These are phyloP conservation scores for Epithemia pelagica DNA, from an alignment of 108 stramenopile species.

Conservation along the genomic window DNA sequence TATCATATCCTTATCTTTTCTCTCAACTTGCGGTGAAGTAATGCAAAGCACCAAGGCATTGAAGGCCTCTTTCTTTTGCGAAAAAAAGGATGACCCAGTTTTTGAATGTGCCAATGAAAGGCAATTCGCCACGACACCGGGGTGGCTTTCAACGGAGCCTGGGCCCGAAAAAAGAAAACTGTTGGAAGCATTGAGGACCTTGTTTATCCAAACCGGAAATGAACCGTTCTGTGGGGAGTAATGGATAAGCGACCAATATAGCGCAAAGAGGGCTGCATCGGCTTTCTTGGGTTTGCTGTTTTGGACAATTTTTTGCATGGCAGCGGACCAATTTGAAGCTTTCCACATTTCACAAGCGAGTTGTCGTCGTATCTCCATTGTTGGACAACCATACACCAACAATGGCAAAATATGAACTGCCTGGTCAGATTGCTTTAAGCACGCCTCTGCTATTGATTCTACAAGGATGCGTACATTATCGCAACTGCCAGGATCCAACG, in stretches of 20 bases:
- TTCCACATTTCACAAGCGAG: background rate
- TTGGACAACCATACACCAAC: background rate
- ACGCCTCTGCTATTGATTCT: background rate
- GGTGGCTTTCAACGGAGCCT: background rate
- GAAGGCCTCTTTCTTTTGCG: background rate
- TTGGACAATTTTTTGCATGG: background rate
- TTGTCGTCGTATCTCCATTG: background rate
- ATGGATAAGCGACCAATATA: background rate
- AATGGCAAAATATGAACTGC: background rate
- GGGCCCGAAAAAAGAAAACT: background rate
- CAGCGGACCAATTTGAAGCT: background rate
- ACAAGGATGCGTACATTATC: background rate
- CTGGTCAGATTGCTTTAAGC: background rate
- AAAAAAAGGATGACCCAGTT: conserved; percentile 8
- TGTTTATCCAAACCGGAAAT: background rate
- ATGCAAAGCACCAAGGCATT: background rate
- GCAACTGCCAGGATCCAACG: background rate
- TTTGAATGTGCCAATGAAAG: conserved; percentile 9
- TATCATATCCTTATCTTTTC: background rate
- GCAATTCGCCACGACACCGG: background rate
- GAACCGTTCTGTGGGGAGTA: background rate
- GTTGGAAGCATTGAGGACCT: background rate
- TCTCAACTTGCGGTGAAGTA: background rate
- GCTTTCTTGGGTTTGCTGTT: background rate
- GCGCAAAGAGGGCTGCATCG: background rate